Base-by-base conservation (phyloP, 371 early-diverging fungal genomes). In the Lichtheimia ornata region DNA sequence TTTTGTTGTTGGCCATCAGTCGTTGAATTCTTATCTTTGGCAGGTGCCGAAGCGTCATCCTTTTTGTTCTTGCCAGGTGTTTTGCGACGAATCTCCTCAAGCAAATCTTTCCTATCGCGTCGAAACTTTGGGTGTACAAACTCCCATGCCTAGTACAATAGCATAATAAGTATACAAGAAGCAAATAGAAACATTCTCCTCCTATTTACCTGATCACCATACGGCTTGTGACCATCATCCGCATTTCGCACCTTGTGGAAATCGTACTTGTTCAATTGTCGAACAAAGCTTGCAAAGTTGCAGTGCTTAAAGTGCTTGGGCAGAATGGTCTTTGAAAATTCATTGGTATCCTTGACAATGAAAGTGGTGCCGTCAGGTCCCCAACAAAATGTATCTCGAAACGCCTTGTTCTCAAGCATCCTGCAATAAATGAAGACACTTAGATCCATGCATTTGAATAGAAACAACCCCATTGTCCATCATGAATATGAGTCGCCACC, bases 221-320 rank as follows among this genome's bases (percentile, higher is more conserved):
- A 56, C 5, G 76, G 68, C 59, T 72, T 74, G 5, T 67, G 77
- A 7, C 74, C 71, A 45, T 88, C 87, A 17, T 88, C 88, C 2
- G 74, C 72, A 41, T 74, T 79, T 42, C 85, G 65, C 30, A 94
- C 84, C 78, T 94, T 95, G 79, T 95, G 93, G 72, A 98, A 97
- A 62, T 91, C 98, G 64, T 98, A 98, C 76, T 94, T 98, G 79
- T 98, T 98, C 4, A 98, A 84, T 67, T 98, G 98, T 30, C 98
- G 87, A 17, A 97, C 93, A 83, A 98, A 97, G 56, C 91, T 91
- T 14, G 94, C 89, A 74, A 96, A 91, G 68, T 97, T 96, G 70
- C 88, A 90, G 79, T 96, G 96, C 70, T 95, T 95, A 72, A 96
- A 96, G 69, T 92, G 91, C 27, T 82, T 82, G 15, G 94, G 93